These are phyloP conservation scores for Pulveroboletus sp. DNA, from an alignment of 768 basidiomycete genomes.

Conservation along the genomic window DNA sequence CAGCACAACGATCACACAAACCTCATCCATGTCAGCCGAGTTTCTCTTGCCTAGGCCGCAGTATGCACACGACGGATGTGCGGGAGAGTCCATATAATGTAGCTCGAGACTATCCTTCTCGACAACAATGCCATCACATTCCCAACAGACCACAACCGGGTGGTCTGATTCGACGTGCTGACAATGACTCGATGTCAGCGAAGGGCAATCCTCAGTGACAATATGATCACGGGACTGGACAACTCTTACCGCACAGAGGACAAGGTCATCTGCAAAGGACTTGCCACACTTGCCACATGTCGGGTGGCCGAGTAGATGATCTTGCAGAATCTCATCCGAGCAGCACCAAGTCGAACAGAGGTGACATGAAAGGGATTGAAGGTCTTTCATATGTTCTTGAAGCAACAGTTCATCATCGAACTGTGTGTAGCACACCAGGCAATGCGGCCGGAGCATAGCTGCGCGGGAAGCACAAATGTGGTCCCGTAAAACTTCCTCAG, in stretches of 20 bases:
- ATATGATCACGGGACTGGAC: not conserved
- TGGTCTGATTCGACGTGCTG: slow-evolving; percentile 24
- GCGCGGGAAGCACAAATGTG: slow-evolving; percentile 16
- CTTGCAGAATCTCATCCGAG: slow-evolving; percentile 22
- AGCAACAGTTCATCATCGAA: slow-evolving; percentile 18
- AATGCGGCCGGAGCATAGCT: slow-evolving; percentile 14
- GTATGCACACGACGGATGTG: slow-evolving; percentile 18
- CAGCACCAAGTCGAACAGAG: slow-evolving; percentile 19
- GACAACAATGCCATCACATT: slow-evolving; percentile 24
- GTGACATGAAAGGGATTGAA: slow-evolving; percentile 14
- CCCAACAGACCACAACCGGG: slow-evolving; percentile 27
- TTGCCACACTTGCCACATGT: slow-evolving; percentile 20
- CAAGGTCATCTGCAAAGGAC: slow-evolving; percentile 16
- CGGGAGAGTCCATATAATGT: slow-evolving; percentile 21
- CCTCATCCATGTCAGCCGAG: slow-evolving; percentile 17
- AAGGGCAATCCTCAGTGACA: not conserved
- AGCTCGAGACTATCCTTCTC: slow-evolving; percentile 16
- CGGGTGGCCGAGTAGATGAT: slow-evolving; percentile 23
- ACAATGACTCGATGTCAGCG: not conserved
- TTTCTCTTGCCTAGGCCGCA: slow-evolving; percentile 18
- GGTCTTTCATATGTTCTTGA: slow-evolving; percentile 15
- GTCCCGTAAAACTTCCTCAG: not conserved
- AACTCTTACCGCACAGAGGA: slow-evolving; percentile 19
- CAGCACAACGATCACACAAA: slow-evolving; percentile 4
- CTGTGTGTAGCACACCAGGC: slow-evolving; percentile 18